A percentile compares a stretch with the other conserved stretches of the same genome.
phyloP scores from a whole-genome alignment of 202 grass and related monocot genomes.

The Saccharum hybrid region DNA sequence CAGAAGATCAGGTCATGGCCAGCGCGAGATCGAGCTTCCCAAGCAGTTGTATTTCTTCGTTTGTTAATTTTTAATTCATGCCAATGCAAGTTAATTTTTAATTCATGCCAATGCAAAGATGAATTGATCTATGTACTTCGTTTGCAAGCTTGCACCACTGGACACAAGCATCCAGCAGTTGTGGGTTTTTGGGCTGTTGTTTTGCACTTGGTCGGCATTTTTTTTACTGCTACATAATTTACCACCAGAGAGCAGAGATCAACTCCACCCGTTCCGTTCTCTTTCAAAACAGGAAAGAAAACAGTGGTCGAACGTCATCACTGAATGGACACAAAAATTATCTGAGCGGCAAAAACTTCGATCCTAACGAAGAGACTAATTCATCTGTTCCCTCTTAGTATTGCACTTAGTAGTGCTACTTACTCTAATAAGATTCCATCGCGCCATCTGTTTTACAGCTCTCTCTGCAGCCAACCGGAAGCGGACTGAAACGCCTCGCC shows the following conservation, averaged over 20 bases:
- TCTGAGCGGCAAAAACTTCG: slow-evolving; percentile 17
- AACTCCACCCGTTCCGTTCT: not conserved
- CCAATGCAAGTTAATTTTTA: no score
- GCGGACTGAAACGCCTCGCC: not conserved
- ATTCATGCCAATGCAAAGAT: no score
- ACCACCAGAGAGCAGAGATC: not conserved
- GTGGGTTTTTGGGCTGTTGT: not conserved
- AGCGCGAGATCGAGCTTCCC: not conserved
- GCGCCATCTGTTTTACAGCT: slow-evolving; percentile 25
- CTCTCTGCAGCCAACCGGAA: slow-evolving; percentile 33
- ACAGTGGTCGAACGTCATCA: not conserved
- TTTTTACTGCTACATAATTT: not conserved
- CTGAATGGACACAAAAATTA: not conserved
- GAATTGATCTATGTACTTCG: no score
- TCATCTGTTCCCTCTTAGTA: slow-evolving; percentile 23
- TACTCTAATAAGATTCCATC: slow-evolving; percentile 14
- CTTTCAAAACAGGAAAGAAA: not conserved
- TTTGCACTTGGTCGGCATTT: not conserved
- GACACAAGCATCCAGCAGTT: no score
- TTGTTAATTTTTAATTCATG: not conserved
- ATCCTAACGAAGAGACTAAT: slow-evolving; percentile 44
- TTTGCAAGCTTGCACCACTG: no score
- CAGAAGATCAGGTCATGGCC: not conserved
- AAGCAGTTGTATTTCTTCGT: not conserved
- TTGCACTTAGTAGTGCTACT: not conserved